phyloP scores from a whole-genome alignment of 2,329 filamentous ascomycete species.

The Trichothecium roseum region DNA sequence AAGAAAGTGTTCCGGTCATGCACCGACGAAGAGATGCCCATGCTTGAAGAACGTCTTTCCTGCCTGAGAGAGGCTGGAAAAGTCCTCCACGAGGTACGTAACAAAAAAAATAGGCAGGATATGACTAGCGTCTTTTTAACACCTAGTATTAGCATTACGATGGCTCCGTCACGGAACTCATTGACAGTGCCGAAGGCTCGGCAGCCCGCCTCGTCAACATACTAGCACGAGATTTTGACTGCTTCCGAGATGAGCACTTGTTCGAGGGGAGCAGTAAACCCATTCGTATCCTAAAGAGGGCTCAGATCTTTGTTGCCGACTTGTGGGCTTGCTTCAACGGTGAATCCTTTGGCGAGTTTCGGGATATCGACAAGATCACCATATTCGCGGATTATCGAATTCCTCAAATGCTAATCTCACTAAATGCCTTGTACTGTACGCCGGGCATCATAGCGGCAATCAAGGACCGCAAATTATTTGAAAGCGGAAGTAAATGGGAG shows the following conservation, averaged over 20 bases:
- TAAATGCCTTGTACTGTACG: slow-evolving; percentile 77
- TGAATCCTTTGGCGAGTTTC: slow-evolving; percentile 65
- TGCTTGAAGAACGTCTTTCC: slow-evolving; percentile 65
- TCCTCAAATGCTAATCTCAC: slow-evolving; percentile 78
- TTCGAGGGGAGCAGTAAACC: slow-evolving; percentile 61
- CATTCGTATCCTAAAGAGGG: slow-evolving; percentile 82
- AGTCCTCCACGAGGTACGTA: slow-evolving; percentile 63
- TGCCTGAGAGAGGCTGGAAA: slow-evolving; percentile 77
- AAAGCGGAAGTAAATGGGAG: slow-evolving; percentile 69
- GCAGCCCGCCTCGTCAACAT: slow-evolving; percentile 80
- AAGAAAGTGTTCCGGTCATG: slow-evolving; percentile 75
- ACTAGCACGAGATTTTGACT: slow-evolving; percentile 69
- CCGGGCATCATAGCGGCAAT: slow-evolving; percentile 68
- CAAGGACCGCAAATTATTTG: slow-evolving; percentile 50
- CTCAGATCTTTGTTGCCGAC: slow-evolving; percentile 93
- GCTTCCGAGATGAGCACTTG: slow-evolving; percentile 71
- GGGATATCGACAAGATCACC: slow-evolving; percentile 89
- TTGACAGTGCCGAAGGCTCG: slow-evolving; percentile 65
- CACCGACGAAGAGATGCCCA: slow-evolving; percentile 77
- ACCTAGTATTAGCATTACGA: slow-evolving; percentile 53
- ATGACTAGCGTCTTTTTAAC: neutral
- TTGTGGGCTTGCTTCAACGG: slow-evolving; percentile 94
- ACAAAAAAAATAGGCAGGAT: neutral
- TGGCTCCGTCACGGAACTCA: slow-evolving; percentile 62
- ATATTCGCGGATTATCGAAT: slow-evolving; percentile 99